Evolutionary conservation across 441 rosid species (phyloP), one percentile per base, ranked within the genome.

Genomic region (Brassica balearica): DNA sequence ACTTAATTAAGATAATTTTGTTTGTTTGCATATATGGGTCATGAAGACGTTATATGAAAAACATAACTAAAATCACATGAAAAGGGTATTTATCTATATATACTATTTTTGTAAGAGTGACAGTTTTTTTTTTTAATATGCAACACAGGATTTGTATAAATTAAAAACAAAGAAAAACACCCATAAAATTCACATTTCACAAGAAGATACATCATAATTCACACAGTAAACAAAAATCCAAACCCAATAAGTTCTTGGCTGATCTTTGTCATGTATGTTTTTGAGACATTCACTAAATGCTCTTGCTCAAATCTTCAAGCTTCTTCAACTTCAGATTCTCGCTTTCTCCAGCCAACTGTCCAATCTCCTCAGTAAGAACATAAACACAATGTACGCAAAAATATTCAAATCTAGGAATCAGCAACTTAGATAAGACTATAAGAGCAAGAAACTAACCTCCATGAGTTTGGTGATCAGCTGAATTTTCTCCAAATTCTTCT

Each of bases 241-340:
- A 83, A 87, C 84, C 86, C 87, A 80, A 86, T 82, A 77, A 64
- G 77, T 85, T 71, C 72, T 80, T 81, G 76, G 79, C 71, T 55
- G 19, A 68, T 76, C 61, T 34, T 55, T 55, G 29, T 36, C 53
- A 77, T 12, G 41, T 11, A 22, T 89, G 83, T 86, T 68, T 53
- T 86, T 68, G 63, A n/a, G 43, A 85, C 86, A 68, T 86, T 89
- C 64, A 88, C 75, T 92, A 94, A 68, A 92, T 70, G 93, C 83
- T 88, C 90, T 86, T 93, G 85, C 92, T 92, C 83, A 95, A 93
- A 85, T 95, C 99, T 85, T 95, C 99, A 83, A 95, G 90, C 86
- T 95, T 95, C 90, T 84, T 89, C 94, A 95, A 81, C 96, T 95
- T 91, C 88, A 87, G 3, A 85, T 72, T 89, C 94, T 95, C 99